A percentile compares a stretch with the other conserved stretches of the same genome.
Evolutionary conservation across 1,284 basidiomycete genomes (phyloP).

Genomic region (Taiwanofungus camphoratus): DNA sequence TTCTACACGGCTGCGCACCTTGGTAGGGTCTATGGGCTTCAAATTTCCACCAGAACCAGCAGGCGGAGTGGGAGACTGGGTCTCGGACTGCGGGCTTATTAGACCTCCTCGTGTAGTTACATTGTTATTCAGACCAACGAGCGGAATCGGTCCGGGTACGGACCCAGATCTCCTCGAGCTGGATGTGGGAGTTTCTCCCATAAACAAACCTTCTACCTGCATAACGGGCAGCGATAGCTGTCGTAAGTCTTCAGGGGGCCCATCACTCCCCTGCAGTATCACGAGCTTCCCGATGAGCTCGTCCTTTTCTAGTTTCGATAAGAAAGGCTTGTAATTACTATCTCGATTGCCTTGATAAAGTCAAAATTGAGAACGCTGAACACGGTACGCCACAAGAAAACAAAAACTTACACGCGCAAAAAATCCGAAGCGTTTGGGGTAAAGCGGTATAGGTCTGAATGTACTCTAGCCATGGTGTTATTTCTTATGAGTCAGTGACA

Average conservation of each 20-base stretch:
- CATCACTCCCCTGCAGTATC: constrained; percentile 45
- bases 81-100: constrained; percentile 30
- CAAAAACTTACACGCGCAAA: constrained; percentile 53
- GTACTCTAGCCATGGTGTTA: constrained; percentile 45
- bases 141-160: constrained; percentile 33
- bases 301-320: constrained; percentile 41
- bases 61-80: constrained; percentile 17
- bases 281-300: constrained; percentile 64
- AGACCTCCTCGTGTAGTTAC: constrained; percentile 28
- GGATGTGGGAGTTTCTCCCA: too few relatives aligned
- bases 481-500: constrained; percentile 3
- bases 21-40: constrained; percentile 27
- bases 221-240: constrained; percentile 50
- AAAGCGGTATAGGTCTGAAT: constrained; percentile 70
- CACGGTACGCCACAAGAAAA: too few relatives aligned
- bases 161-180: too few relatives aligned
- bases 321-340: constrained; percentile 35
- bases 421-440: constrained; percentile 68
- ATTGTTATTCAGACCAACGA: constrained; percentile 15
- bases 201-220: constrained; percentile 60
- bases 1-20: constrained; percentile 19
- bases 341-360: constrained; percentile 33
- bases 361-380: too few relatives aligned
- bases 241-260: constrained; percentile 40
- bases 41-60: constrained; percentile 14